phyloP scores from a whole-genome alignment of 805 yeast species.

The Saturnispora besseyi region DNA sequence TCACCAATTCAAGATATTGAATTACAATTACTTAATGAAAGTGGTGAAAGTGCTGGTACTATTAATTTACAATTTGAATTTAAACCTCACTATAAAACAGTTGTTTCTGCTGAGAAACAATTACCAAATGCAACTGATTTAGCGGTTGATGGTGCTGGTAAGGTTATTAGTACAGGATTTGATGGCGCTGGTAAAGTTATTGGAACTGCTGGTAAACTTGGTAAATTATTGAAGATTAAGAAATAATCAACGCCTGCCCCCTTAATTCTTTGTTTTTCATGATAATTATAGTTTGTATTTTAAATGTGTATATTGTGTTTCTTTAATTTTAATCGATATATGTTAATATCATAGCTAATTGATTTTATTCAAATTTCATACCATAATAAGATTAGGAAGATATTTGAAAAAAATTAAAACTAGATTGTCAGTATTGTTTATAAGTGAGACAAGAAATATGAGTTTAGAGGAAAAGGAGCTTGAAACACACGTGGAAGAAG shows the following conservation, averaged over 20 bases:
- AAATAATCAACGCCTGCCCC: constrained; percentile 7
- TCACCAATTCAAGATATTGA: constrained; percentile 40
- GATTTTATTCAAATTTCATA: no score
- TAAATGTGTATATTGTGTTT: neutral
- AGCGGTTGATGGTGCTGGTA: constrained; percentile 40
- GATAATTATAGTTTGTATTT: neutral
- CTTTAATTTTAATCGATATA: no score
- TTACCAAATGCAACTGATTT: constrained; percentile 30
- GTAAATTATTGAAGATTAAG: constrained; percentile 24
- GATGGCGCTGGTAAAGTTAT: constrained; percentile 34
- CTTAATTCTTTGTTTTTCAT: neutral
- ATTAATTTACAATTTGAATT: constrained; percentile 52
- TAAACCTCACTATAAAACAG: constrained; percentile 56
- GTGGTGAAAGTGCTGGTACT: constrained; percentile 53
- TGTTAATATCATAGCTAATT: no score
- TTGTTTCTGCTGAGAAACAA: constrained; percentile 32
- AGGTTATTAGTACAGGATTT: constrained; percentile 34
- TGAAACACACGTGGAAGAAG: neutral
- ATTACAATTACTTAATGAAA: constrained; percentile 37
- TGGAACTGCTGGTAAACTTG: constrained; percentile 41
- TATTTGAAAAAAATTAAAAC: no score
- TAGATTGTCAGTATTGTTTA: neutral
- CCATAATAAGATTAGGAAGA: no score
- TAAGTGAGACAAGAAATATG: neutral
- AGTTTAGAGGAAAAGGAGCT: neutral